Evolutionary conservation across 768 basidiomycete species (phyloP), one percentile per base, ranked within the genome.

Genomic region (Favolaschia claudopus): DNA sequence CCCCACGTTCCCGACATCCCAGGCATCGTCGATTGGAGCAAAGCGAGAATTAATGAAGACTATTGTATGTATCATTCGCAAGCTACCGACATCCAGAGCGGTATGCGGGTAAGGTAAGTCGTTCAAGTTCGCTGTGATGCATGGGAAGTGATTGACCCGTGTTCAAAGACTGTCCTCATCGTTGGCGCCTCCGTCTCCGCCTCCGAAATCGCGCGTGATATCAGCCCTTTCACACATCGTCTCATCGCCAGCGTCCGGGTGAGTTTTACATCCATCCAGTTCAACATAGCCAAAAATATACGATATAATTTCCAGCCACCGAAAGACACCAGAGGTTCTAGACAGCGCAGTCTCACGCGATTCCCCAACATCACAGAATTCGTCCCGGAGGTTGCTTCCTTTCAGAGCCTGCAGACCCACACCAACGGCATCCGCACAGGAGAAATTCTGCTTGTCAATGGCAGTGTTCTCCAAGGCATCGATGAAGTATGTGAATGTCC

Each of bases 291-390:
- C 13, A n/a, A n/a, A n/a, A 25, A 63, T 29, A n/a, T 52, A 58
- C 54, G 69, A 63, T 45, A 55, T 43, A 53, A 59, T 68, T 60
- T 58, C 44, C 57, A 64, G 47, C 68, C 70, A 0, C 33, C 22
- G 27, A 25, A 28, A 22, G 43, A 5, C 10, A 31, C 22, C 52
- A 34, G 9, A 10, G 32, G 5, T 7, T 9, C 24, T 22, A 33
- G 52, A 12, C 42, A 22, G 14, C 63, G 62, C 43, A 64, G 66
- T 15, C 59, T 72, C 53, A 51, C 62, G n/a, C 63, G 70, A 7
- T 67, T 71, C 48, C 70, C 68, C 7, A 46, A 40, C n/a, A 70
- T 63, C 28, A 64, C 70, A n/a, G 72, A 70, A 55, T 58, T 70
- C 37, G 60, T 75, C n/a, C 69, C 68, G 7, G 68, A 74, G 42